phyloP scores from a whole-genome alignment of 345 rosid species.

The Diplotaxis tenuifolia region DNA sequence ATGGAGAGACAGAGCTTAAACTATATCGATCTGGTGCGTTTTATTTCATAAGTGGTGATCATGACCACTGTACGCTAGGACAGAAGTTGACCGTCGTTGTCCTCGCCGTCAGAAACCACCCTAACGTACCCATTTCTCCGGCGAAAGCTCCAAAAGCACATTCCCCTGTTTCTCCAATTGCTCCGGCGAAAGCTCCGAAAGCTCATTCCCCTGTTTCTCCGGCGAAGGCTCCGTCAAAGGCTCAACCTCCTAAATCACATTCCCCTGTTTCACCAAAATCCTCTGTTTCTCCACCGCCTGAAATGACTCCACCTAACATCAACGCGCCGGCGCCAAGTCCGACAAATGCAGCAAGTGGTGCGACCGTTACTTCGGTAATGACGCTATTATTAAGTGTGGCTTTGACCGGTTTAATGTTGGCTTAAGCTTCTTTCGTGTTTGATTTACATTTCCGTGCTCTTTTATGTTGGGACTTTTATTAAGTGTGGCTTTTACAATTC shows the following conservation, averaged over 20 bases:
- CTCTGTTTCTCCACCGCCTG: not conserved
- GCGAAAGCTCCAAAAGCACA: not conserved
- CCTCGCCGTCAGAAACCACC: not conserved
- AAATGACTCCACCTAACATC: too few relatives aligned
- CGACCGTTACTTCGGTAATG: conserved; percentile 14
- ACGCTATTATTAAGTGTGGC: not conserved
- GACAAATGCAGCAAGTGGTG: conserved; percentile 6
- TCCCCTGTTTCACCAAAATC: not conserved
- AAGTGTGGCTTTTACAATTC: too few relatives aligned
- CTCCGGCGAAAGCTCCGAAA: not conserved
- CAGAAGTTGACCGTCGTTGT: not conserved
- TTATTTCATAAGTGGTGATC: not conserved
- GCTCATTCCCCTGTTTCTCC: not conserved
- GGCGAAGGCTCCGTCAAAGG: not conserved
- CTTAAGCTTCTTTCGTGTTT: conserved; percentile 1
- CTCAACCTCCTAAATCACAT: not conserved
- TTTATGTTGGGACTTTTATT: too few relatives aligned
- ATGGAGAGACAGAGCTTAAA: not conserved
- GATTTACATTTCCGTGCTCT: not conserved
- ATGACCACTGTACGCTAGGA: not conserved
- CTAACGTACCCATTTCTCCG: not conserved
- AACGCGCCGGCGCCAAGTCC: conserved; percentile 29
- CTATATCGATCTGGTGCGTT: not conserved
- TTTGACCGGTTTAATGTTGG: conserved; percentile 4
- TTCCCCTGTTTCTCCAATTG: not conserved